Evolutionary conservation across 2,329 filamentous ascomycete species (phyloP), one percentile per base, ranked within the genome.

Genomic region (Fusarium devonianum): DNA sequence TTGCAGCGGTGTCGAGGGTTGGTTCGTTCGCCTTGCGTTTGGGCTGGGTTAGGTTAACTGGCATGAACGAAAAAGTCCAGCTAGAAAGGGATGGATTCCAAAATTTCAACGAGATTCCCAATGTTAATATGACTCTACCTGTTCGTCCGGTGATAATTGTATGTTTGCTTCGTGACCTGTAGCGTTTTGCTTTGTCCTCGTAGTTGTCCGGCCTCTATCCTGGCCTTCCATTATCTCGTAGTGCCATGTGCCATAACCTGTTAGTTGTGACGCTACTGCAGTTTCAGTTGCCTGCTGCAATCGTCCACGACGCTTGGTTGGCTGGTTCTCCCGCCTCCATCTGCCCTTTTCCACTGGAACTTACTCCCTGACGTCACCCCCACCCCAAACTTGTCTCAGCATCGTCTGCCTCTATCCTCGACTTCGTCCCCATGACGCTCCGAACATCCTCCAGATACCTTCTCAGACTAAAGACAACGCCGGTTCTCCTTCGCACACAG

Each of bases 1-100:
- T 78, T 77, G 76, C 76, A 80, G 76, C 71, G 80, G 79, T 82
- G 79, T 82, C 73, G 71, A 76, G 77, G 75, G 73, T 74, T 74
- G 67, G 68, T 73, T 66, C 64, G 62, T 74, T 64, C 64, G 64
- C 65, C 66, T 63, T 66, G 63, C 56, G 53, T 70, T 69, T 67
- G 58, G 68, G 69, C 67, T 68, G 68, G 71, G 65, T 64, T 67
- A 61, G 68, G 67, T 65, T 68, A 66, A 63, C 69, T 67, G 66
- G 67, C 65, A 67, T 69, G 69, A 71, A 68, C 56, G 65, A 69
- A 69, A 65, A 61, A 50, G 56, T 65, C 68, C 69, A 67, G 68
- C 61, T 68, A 68, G 67, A 68, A 57, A 68, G 61, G 65, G 63
- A 71, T 62, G 51, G 57, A 45, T 60, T 51, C 53, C 35, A 60